phyloP scores from a whole-genome alignment of 805 yeast genomes.

The Cyberlindnera veronae region DNA sequence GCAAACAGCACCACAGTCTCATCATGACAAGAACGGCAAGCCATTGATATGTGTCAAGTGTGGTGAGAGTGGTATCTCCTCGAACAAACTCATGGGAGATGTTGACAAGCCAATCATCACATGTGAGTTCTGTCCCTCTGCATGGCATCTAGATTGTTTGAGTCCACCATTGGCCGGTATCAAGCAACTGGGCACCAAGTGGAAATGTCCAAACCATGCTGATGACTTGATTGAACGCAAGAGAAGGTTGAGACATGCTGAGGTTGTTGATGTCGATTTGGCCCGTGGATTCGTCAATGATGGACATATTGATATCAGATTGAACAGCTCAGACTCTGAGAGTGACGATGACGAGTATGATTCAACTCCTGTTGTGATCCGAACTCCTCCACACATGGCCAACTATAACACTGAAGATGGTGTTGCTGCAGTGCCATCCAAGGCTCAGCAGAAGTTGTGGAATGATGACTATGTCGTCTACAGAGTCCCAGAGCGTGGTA shows the following conservation, averaged over 20 bases:
- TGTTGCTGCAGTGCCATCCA: conserved; percentile 31
- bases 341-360: conserved; percentile 26
- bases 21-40: conserved; percentile 65
- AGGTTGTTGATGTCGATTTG: conserved; percentile 51
- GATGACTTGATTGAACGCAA: conserved; percentile 29
- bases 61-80: conserved; percentile 58
- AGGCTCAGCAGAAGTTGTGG: conserved; percentile 26
- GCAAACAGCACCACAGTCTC: conserved; percentile 57
- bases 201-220: conserved; percentile 91
- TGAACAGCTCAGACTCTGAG: conserved; percentile 35
- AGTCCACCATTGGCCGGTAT: conserved; percentile 69
- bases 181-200: conserved; percentile 70
- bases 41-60: conserved; percentile 76
- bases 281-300: conserved; percentile 48
- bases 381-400: conserved; percentile 35
- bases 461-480: conserved; percentile 47
- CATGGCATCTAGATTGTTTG: conserved; percentile 90
- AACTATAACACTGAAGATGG: conserved; percentile 33
- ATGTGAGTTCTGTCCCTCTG: conserved; percentile 79
- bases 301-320: conserved; percentile 56
- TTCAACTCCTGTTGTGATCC: conserved; percentile 30
- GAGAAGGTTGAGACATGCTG: conserved; percentile 50
- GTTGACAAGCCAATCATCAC: conserved; percentile 52
- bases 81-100: conserved; percentile 35
- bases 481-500: conserved; percentile 63